Evolutionary conservation across 257 asterid species (phyloP).

Genomic region (Schizonepeta tenuifolia): DNA sequence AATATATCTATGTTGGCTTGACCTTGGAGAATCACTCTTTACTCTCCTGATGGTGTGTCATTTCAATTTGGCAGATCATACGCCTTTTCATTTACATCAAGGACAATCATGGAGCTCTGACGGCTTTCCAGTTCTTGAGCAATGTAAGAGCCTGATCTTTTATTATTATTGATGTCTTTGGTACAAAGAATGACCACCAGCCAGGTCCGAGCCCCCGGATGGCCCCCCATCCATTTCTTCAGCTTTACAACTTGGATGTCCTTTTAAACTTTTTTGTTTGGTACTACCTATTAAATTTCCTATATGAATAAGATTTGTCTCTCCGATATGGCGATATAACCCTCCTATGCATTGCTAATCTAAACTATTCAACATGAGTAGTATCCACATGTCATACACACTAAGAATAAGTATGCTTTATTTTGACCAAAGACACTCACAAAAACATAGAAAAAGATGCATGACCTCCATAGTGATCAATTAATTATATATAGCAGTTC

Average conservation of each 20-base stretch:
- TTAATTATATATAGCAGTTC: background rate
- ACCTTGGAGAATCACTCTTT: conserved; percentile 22
- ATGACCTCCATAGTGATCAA: background rate
- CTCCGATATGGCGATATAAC: background rate
- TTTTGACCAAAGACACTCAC: background rate
- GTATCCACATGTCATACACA: background rate
- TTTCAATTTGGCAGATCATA: conserved; percentile 66
- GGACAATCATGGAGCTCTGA: conserved; percentile 76
- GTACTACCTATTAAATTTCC: background rate
- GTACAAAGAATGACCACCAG: conserved; percentile 20
- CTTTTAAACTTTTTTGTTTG: conserved; percentile 4
- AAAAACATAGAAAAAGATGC: background rate
- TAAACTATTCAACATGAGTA: background rate
- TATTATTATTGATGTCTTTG: conserved; percentile 26
- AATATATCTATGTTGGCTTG: conserved; percentile 15
- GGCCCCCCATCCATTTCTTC: background rate
- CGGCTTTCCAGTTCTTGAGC: conserved; percentile 91
- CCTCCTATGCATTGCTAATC: conserved; percentile 3
- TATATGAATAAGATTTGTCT: background rate
- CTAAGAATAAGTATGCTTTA: background rate
- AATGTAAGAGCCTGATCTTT: conserved; percentile 63
- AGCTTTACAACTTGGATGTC: background rate
- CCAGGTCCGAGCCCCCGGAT: background rate
- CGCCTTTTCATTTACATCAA: conserved; percentile 81
- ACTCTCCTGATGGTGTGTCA: conserved; percentile 35